These are phyloP conservation scores for Blastobotrys niveus DNA, from an alignment of 1,139 yeast species.

Conservation along the genomic window DNA sequence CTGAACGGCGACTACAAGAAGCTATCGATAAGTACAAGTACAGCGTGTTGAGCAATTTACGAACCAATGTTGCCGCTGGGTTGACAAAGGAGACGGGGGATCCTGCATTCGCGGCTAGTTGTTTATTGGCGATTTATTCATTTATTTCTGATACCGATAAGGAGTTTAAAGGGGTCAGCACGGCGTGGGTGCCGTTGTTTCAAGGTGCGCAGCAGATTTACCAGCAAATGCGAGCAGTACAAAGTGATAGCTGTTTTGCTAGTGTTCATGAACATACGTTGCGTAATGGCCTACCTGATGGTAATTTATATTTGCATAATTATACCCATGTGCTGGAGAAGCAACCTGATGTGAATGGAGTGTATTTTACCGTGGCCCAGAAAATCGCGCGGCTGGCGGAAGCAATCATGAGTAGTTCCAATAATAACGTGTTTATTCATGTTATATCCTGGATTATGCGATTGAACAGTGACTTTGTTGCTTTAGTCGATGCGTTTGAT, in stretches of 20 bases:
- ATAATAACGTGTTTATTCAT: conserved; percentile 5
- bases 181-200: conserved; percentile 9
- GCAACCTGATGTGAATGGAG: background rate
- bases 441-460: conserved; percentile 10
- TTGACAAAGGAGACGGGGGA: conserved; percentile 7
- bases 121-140: conserved; percentile 6
- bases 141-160: conserved; percentile 6
- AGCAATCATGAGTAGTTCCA: conserved; percentile 1
- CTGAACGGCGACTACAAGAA: background rate
- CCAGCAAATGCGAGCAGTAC: background rate
- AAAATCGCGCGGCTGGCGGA: conserved; percentile 2
- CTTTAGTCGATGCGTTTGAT: conserved; percentile 4
- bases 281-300: conserved; percentile 5
- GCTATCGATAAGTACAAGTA: conserved; percentile 8
- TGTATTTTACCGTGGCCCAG: background rate
- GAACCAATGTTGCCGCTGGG: background rate
- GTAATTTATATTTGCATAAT: conserved; percentile 7
- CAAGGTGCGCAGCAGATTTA: conserved; percentile 8
- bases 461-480: conserved; percentile 1
- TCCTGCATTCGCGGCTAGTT: conserved; percentile 6
- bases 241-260: conserved; percentile 3
- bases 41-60: background rate
- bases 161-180: conserved; percentile 8
- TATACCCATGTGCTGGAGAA: conserved; percentile 1
- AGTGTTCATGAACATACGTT: conserved; percentile 5